Evolutionary conservation across 768 basidiomycete species (phyloP).

Genomic region (Russula abietina): DNA sequence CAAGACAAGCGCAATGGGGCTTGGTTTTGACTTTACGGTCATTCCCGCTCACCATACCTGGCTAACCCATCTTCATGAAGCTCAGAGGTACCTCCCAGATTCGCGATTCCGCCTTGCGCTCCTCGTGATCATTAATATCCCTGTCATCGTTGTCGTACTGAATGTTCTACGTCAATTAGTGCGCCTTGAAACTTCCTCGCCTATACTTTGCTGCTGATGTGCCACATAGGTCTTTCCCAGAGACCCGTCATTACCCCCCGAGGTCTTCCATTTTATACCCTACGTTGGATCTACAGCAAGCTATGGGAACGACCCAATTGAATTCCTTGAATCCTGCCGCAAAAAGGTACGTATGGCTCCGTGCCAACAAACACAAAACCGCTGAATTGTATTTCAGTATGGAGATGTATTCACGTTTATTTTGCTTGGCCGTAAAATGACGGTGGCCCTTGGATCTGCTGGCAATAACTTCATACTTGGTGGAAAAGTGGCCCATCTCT

Average conservation of each 20-base stretch:
- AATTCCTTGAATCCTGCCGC: slow-evolving; percentile 73
- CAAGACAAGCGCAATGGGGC: slow-evolving; percentile 11
- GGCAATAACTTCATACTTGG: slow-evolving; percentile 94
- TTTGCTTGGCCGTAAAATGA: slow-evolving; percentile 81
- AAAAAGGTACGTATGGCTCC: slow-evolving; percentile 54
- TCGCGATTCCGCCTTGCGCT: slow-evolving; percentile 31
- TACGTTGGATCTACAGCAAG: slow-evolving; percentile 80
- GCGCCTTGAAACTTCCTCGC: slow-evolving; percentile 27
- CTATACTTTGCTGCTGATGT: slow-evolving; percentile 7
- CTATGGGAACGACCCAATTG: slow-evolving; percentile 91
- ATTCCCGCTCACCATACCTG: slow-evolving; percentile 26
- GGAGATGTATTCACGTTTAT: slow-evolving; percentile 97
- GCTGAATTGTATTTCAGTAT: slow-evolving; percentile 47
- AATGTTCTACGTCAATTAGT: slow-evolving; percentile 81
- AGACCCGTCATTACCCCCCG: slow-evolving; percentile 70
- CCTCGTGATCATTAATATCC: slow-evolving; percentile 54
- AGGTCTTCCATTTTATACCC: slow-evolving; percentile 91
- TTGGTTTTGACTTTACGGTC: slow-evolving; percentile 29
- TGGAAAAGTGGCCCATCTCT: slow-evolving; percentile 86
- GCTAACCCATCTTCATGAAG: slow-evolving; percentile 30
- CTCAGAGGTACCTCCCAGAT: slow-evolving; percentile 25
- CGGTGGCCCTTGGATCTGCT: slow-evolving; percentile 83
- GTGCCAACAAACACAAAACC: background rate
- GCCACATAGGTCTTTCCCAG: slow-evolving; percentile 55
- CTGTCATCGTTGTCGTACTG: slow-evolving; percentile 58